A percentile compares a stretch with the other conserved stretches of the same genome.
These are phyloP conservation scores for Trichoderma breve DNA, from an alignment of 2,329 filamentous ascomycete species.

Conservation along the genomic window DNA sequence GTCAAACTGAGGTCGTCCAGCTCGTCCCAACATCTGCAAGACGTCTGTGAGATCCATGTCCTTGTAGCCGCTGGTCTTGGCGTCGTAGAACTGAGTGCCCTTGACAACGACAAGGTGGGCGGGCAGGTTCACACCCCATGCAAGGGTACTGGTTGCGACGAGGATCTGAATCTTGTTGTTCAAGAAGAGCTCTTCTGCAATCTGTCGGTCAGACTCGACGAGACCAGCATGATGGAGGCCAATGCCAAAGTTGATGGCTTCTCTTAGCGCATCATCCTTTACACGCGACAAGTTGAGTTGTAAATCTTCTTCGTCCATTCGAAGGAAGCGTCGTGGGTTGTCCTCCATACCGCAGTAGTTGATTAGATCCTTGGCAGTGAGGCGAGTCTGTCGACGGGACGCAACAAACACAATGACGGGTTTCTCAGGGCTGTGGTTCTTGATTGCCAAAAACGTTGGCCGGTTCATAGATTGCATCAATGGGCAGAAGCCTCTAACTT, in stretches of 20 bases:
- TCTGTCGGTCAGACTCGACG: slow-evolving; percentile 86
- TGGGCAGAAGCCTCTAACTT: slow-evolving; percentile 91
- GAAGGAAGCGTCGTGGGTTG: slow-evolving; percentile 87
- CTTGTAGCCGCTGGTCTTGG: slow-evolving; percentile 94
- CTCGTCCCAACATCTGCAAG: slow-evolving; percentile 94
- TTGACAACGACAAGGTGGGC: slow-evolving; percentile 97
- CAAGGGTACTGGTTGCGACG: slow-evolving; percentile 90
- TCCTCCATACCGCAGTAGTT: slow-evolving; percentile 99
- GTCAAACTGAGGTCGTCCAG: slow-evolving; percentile 94
- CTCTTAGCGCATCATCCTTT: slow-evolving; percentile 87
- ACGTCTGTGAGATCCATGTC: slow-evolving; percentile 99
- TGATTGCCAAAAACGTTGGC: slow-evolving; percentile 93
- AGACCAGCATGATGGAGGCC: slow-evolving; percentile 96
- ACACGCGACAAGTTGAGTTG: slow-evolving; percentile 83
- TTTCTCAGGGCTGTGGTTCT: slow-evolving; percentile 92
- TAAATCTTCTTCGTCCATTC: slow-evolving; percentile 92
- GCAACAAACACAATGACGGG: slow-evolving; percentile 98
- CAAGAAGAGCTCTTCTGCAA: slow-evolving; percentile 91
- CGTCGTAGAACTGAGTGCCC: slow-evolving; percentile 96
- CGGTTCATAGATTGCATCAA: slow-evolving; percentile 99
- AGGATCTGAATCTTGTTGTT: slow-evolving; percentile 98
- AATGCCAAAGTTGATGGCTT: slow-evolving; percentile 96
- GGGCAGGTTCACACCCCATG: slow-evolving; percentile 97
- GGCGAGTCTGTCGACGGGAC: slow-evolving; percentile 86
- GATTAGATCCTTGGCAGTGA: slow-evolving; percentile 94